These are phyloP conservation scores for Verticillium isaacii DNA, from an alignment of 2,329 filamentous ascomycete species.

Conservation along the genomic window DNA sequence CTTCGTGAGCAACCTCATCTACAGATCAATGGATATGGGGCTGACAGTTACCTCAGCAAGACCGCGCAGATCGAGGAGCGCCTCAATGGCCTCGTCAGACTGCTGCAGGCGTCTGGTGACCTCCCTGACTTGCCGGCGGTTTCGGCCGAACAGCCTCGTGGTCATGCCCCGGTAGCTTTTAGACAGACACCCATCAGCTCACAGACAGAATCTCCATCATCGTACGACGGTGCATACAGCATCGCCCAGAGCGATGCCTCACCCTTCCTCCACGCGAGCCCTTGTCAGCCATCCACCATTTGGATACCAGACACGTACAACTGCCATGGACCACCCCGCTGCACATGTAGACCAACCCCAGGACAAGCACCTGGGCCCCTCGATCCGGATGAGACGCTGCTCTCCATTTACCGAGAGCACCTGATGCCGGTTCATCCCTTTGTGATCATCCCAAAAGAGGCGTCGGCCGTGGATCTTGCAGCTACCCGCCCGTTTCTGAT, in stretches of 20 bases:
- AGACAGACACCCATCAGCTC: background rate
- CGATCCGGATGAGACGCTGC: slow-evolving; percentile 40
- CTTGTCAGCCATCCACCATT: slow-evolving; percentile 19
- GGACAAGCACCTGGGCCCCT: slow-evolving; percentile 32
- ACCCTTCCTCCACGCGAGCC: slow-evolving; percentile 5
- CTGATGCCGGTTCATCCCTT: slow-evolving; percentile 42
- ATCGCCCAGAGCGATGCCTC: slow-evolving; percentile 1
- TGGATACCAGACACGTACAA: slow-evolving; percentile 39
- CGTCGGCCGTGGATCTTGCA: slow-evolving; percentile 30
- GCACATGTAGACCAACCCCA: slow-evolving; percentile 39
- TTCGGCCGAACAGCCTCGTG: background rate
- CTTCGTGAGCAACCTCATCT: slow-evolving; percentile 35
- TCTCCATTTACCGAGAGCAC: slow-evolving; percentile 38
- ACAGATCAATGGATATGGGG: too few species aligned
- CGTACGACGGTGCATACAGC: background rate
- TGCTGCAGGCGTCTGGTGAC: slow-evolving; percentile 39
- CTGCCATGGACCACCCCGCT: slow-evolving; percentile 37
- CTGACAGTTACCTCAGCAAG: slow-evolving; percentile 23
- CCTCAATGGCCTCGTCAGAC: slow-evolving; percentile 42
- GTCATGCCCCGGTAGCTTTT: background rate
- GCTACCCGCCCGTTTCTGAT: slow-evolving; percentile 42
- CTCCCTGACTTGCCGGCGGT: slow-evolving; percentile 11
- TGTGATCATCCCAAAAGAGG: slow-evolving; percentile 33
- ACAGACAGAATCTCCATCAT: background rate
- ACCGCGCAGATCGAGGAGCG: slow-evolving; percentile 46